phyloP scores from a whole-genome alignment of 176 grass and related monocot species.

The Elymus sibiricus region DNA sequence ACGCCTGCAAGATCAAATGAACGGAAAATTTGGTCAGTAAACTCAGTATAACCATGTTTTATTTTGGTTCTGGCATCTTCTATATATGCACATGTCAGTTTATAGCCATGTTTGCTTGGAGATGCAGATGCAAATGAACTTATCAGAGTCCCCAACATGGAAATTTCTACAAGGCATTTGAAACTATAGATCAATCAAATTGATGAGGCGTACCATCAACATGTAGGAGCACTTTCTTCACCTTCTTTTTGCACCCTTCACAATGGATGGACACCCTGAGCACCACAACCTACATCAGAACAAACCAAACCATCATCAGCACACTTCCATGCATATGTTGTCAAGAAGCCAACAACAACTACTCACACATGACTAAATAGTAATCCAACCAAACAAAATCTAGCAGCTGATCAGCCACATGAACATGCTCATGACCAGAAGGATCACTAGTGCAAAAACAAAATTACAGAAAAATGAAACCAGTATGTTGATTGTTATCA shows the following conservation, averaged over 20 bases:
- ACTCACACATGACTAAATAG: background rate
- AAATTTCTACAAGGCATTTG: background rate
- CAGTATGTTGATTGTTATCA: slow-evolving; percentile 1
- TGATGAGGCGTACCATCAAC: slow-evolving; percentile 16
- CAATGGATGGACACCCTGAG: slow-evolving; percentile 66
- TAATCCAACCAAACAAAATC: background rate
- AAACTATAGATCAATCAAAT: background rate
- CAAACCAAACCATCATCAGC: slow-evolving; percentile 3
- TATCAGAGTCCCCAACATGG: background rate
- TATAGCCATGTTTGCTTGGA: background rate
- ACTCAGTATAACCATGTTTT: background rate
- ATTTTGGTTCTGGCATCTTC: background rate
- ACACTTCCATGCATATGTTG: background rate
- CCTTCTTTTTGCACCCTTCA: slow-evolving; percentile 76
- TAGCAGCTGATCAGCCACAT: background rate
- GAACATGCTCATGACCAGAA: background rate
- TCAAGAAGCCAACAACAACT: background rate
- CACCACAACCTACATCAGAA: slow-evolving; percentile 38
- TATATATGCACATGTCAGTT: background rate
- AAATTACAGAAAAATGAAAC: background rate
- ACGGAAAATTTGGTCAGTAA: background rate
- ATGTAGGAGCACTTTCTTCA: slow-evolving; percentile 49
- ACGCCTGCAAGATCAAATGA: slow-evolving; percentile 39
- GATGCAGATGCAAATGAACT: background rate
- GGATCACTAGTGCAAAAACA: background rate